phyloP scores from a whole-genome alignment of 1,139 yeast species.

The Suhomyces bokatorum region DNA sequence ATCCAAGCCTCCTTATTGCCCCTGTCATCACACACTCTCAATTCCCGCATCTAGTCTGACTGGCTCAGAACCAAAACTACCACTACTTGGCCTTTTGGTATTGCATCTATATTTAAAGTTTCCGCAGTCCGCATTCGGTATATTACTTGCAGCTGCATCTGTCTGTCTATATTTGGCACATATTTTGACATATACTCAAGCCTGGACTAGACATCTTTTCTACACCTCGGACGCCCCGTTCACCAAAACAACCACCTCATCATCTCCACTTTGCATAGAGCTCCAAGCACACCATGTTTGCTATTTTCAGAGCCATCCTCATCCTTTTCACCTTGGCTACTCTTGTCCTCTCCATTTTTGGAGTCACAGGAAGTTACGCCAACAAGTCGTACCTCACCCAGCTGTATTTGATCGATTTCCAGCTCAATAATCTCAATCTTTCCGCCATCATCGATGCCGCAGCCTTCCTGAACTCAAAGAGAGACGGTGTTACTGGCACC shows the following conservation, averaged over 20 bases:
- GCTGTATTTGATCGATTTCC: conserved; percentile 41
- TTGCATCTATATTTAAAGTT: no score
- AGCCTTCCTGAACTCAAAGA: conserved; percentile 13
- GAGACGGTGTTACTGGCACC: conserved; percentile 4
- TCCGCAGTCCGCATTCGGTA: no score
- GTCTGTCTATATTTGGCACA: no score
- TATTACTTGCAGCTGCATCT: no score
- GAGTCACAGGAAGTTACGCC: conserved; percentile 44
- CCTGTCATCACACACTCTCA: no score
- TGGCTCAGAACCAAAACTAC: no score
- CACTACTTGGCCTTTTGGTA: no score
- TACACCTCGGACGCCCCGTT: neutral
- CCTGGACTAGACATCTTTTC: no score
- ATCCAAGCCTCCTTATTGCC: no score
- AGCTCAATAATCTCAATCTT: conserved; percentile 36
- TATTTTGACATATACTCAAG: no score
- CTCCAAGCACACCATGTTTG: conserved; percentile 24
- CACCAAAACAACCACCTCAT: neutral
- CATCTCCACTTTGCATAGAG: neutral
- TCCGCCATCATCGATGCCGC: conserved; percentile 28
- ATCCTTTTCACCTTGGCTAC: conserved; percentile 38
- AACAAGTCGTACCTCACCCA: conserved; percentile 36
- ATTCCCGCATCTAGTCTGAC: no score
- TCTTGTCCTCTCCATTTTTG: conserved; percentile 39
- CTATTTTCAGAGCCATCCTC: conserved; percentile 36